phyloP scores from a whole-genome alignment of 352 stramenopile genomes.

The Halophytophthora polymorphica region DNA sequence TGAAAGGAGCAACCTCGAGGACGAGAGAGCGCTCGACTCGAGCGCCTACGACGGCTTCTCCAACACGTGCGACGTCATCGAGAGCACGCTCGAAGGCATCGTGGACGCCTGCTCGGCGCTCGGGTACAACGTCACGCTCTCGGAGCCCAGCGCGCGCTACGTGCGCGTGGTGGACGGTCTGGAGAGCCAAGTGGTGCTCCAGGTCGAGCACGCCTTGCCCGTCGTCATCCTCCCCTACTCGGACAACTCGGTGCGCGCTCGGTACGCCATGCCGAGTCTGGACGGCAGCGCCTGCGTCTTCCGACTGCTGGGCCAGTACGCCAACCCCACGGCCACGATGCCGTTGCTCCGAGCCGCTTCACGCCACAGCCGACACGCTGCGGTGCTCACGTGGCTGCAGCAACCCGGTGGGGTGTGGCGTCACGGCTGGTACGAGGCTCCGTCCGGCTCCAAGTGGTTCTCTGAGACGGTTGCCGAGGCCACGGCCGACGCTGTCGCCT shows the following conservation, averaged over 20 bases:
- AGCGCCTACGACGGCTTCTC: not conserved
- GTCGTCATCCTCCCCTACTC: slow-evolving; percentile 3
- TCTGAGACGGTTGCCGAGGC: not conserved
- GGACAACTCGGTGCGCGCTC: not conserved
- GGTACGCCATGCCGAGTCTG: not conserved
- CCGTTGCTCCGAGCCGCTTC: not conserved
- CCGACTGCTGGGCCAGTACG: not conserved
- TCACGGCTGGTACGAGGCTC: slow-evolving; percentile 13
- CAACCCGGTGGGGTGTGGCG: slow-evolving; percentile 1
- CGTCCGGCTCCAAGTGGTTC: slow-evolving; percentile 1
- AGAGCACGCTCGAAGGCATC: not conserved
- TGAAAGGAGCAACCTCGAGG: not conserved
- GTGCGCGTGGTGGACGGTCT: slow-evolving; percentile 3
- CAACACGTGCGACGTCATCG: slow-evolving; percentile 6
- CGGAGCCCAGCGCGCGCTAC: not conserved
- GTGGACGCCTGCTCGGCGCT: not conserved
- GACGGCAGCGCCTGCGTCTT: slow-evolving; percentile 10
- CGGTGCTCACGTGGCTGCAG: not conserved
- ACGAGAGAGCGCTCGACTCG: not conserved
- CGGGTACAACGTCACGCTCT: slow-evolving; percentile 3
- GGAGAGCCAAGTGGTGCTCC: not conserved
- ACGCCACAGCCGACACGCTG: not conserved
- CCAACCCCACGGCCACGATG: not conserved
- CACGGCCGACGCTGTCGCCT: not conserved
- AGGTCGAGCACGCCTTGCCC: slow-evolving; percentile 2